Conservation (phyloP, 1,284 basidiomycete species). For the Ustilago esculenta region DNA sequence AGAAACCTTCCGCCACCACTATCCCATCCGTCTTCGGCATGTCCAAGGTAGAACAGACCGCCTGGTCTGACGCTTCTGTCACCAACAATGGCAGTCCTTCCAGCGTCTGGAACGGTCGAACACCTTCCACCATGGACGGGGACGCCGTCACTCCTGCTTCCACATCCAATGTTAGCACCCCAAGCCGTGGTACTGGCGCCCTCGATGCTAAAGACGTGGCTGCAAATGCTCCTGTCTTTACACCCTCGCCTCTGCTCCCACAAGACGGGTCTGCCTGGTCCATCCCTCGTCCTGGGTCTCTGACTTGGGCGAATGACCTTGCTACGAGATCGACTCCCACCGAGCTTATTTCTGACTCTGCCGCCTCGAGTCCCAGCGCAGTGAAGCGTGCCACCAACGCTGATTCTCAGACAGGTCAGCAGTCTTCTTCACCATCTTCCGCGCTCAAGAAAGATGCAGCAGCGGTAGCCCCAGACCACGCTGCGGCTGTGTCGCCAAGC, state of each 20-base stretch:
- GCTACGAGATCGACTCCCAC: constrained; percentile 5
- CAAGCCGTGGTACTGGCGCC: constrained; percentile 19
- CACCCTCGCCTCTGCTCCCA: constrained; percentile 34
- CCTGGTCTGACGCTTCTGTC: constrained; percentile 37
- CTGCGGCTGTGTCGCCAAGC: constrained; percentile 3
- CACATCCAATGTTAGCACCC: constrained; percentile 45
- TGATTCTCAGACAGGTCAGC: neutral
- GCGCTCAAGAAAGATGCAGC: constrained; percentile 4
- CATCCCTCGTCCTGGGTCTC: constrained; percentile 12
- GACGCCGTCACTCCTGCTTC: constrained; percentile 39
- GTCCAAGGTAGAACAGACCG: constrained; percentile 28
- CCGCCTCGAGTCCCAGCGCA: constrained; percentile 23
- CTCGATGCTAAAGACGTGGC: constrained; percentile 22
- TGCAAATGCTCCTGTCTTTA: constrained; percentile 21
- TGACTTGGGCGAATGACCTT: constrained; percentile 37
- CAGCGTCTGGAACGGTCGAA: constrained; percentile 44
- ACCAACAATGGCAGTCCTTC: constrained; percentile 25
- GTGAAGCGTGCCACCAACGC: constrained; percentile 18
- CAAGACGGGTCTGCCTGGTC: constrained; percentile 45
- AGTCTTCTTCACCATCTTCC: constrained; percentile 3
- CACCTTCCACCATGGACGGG: constrained; percentile 32
- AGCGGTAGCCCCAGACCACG: neutral
- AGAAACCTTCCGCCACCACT: constrained; percentile 13
- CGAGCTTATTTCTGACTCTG: constrained; percentile 14
- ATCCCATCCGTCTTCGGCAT: constrained; percentile 13